Evolutionary conservation across 1,139 yeast species (phyloP), one percentile per base, ranked within the genome.

Genomic region (Taphrina flavorubra): DNA sequence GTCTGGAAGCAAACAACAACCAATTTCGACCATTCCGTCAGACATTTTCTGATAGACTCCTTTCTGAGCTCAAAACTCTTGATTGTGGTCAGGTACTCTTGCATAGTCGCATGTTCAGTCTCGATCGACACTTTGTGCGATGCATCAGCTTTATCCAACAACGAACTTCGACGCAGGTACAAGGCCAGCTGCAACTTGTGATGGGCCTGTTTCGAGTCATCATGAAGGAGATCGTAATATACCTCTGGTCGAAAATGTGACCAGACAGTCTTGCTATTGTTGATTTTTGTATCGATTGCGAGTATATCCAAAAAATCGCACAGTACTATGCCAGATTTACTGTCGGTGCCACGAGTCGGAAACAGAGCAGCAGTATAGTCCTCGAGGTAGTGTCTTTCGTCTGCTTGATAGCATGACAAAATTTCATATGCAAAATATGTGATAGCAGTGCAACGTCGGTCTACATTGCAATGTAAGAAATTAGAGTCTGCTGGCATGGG

Each of bases 221-320:
- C 36, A 11, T 20, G 53, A 8, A 49, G 36, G 7, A 53, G 58
- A 1, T 13, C 36, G 25, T 7, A 36, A 36, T 53, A 53, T 14
- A 16, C 18, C 3, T 53, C 58, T 1, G 42, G 58, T 25, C 13
- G 20, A 36, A 53, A 53, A 16, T 53, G 34, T 5, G 40, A 16
- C 58, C 58, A 31, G 20, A 16, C 25, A n/a, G 20, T 14, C n/a
- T 13, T 31, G 16, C n/a, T 36, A 5, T 8, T 25, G 13, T 40
- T 40, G 13, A 16, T 16, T 5, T 10, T n/a, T 11, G 16, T 0
- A 8, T 49, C 53, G 11, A 53, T 7, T 8, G 40, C 6, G 1
- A 53, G 42, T 36, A 53, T 36, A 16, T 53, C 58, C 20, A 53
- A 18, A 13, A 34, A 53, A 36, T 53, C 58, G 18, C 40, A 37